A percentile compares a stretch with the other conserved stretches of the same genome.
phyloP scores from a whole-genome alignment of 371 early-diverging fungal species.

The Mucor racemosus region DNA sequence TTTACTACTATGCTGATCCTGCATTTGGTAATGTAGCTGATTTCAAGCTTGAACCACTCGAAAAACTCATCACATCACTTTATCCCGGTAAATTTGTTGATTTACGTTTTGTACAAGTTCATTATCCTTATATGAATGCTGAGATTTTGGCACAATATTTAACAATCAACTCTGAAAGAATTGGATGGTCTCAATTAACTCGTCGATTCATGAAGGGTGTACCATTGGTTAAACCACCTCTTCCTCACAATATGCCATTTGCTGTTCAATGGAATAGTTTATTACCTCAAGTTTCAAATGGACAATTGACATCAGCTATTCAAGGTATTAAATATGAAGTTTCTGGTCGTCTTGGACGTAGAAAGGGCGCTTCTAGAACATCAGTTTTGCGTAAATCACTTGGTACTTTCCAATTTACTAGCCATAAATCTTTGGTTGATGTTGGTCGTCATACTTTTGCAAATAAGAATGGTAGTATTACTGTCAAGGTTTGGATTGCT shows the following conservation, averaged over 20 bases:
- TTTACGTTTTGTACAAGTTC: conserved; percentile 42
- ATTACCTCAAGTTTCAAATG: conserved; percentile 50
- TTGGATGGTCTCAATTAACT: conserved; percentile 47
- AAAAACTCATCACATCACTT: conserved; percentile 42
- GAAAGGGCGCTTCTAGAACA: conserved; percentile 51
- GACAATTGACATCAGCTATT: conserved; percentile 52
- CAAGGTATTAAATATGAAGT: conserved; percentile 59
- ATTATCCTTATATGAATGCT: conserved; percentile 60
- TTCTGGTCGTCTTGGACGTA: conserved; percentile 54
- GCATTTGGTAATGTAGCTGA: conserved; percentile 34
- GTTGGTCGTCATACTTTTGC: conserved; percentile 58
- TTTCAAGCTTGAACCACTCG: conserved; percentile 48
- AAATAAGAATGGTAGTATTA: conserved; percentile 58
- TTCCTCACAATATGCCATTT: conserved; percentile 54
- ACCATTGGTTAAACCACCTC: conserved; percentile 56
- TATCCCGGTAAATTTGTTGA: conserved; percentile 57
- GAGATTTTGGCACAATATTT: conserved; percentile 59
- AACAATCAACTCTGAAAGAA: conserved; percentile 45
- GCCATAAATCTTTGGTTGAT: conserved; percentile 53
- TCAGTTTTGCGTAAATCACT: conserved; percentile 50
- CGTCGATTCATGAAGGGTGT: conserved; percentile 50
- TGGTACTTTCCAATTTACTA: conserved; percentile 59
- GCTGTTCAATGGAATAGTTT: conserved; percentile 53
- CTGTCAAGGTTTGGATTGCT: conserved; percentile 60
- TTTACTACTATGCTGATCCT: conserved; percentile 57